A percentile compares a stretch with the other conserved stretches of the same genome.
phyloP scores from a whole-genome alignment of 2,329 filamentous ascomycete species.

The Coniella vitis region DNA sequence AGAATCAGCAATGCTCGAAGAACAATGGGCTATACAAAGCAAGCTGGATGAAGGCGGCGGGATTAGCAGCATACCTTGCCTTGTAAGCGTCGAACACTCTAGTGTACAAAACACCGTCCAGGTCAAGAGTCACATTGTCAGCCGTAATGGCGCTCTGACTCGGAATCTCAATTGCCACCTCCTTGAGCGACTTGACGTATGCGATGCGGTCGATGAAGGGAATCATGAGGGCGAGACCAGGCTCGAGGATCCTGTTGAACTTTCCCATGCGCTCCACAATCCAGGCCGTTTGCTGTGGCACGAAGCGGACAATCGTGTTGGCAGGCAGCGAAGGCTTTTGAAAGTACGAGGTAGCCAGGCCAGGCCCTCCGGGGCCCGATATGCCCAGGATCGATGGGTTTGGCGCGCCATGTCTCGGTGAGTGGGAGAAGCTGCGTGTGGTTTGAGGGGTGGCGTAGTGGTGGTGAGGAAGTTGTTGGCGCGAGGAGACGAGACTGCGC shows the following conservation, averaged over 20 bases:
- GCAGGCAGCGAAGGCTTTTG: slow-evolving; percentile 69
- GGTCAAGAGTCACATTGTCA: slow-evolving; percentile 93
- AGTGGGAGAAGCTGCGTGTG: slow-evolving; percentile 13
- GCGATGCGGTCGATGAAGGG: slow-evolving; percentile 93
- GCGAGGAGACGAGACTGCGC: neutral
- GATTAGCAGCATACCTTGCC: slow-evolving; percentile 58
- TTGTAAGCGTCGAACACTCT: slow-evolving; percentile 97
- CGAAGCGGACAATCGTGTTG: slow-evolving; percentile 92
- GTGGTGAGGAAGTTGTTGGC: neutral
- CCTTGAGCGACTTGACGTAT: slow-evolving; percentile 97
- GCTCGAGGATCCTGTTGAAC: slow-evolving; percentile 88
- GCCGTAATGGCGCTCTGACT: slow-evolving; percentile 97
- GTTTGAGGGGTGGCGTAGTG: slow-evolving; percentile 2
- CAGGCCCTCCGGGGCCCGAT: slow-evolving; percentile 27
- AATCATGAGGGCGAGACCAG: slow-evolving; percentile 80
- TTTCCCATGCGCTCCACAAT: slow-evolving; percentile 99
- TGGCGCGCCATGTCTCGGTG: slow-evolving; percentile 17
- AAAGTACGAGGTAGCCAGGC: slow-evolving; percentile 68
- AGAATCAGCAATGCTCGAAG: neutral
- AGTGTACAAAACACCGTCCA: slow-evolving; percentile 93
- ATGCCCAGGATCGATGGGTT: slow-evolving; percentile 20
- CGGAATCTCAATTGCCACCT: slow-evolving; percentile 92
- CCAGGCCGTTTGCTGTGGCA: slow-evolving; percentile 99
- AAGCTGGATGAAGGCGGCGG: neutral
- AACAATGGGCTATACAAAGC: neutral